phyloP scores from a whole-genome alignment of 352 stramenopile species.

The Pythium dissimile region DNA sequence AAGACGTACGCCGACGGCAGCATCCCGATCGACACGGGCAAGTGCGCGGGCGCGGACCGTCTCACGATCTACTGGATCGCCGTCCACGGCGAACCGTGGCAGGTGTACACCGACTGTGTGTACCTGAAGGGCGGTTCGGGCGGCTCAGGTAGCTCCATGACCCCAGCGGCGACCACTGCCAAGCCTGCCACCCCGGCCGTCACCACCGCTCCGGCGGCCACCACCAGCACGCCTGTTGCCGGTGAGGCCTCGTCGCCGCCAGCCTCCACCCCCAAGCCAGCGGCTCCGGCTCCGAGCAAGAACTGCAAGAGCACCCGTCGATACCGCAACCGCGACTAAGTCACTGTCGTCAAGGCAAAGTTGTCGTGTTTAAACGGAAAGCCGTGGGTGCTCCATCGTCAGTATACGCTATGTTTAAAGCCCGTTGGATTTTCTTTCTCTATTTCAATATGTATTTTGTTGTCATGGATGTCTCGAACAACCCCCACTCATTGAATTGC shows the following conservation, averaged over 20 bases:
- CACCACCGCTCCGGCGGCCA: neutral
- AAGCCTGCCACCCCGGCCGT: neutral
- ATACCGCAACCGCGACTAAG: slow-evolving; percentile 10
- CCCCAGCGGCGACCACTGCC: neutral
- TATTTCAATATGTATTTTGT: no score
- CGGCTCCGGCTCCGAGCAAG: neutral
- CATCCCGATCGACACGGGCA: slow-evolving; percentile 39
- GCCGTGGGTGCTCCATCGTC: no score
- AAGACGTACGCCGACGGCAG: slow-evolving; percentile 30
- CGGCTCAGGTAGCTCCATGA: neutral
- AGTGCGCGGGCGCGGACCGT: slow-evolving; percentile 40
- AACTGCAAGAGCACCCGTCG: slow-evolving; percentile 17
- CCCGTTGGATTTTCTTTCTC: no score
- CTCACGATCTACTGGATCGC: slow-evolving; percentile 61
- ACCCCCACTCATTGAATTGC: no score
- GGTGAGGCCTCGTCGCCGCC: neutral
- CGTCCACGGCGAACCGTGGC: slow-evolving; percentile 46
- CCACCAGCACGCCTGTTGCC: neutral
- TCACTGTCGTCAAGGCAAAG: neutral
- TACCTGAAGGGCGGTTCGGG: slow-evolving; percentile 33
- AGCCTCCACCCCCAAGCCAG: neutral
- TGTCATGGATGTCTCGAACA: no score
- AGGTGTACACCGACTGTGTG: slow-evolving; percentile 63
- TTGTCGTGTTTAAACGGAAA: no score
- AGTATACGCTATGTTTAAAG: no score